Evolutionary conservation across 2,329 filamentous ascomycete genomes (phyloP).

Genomic region (Aspergillus aculeatus): DNA sequence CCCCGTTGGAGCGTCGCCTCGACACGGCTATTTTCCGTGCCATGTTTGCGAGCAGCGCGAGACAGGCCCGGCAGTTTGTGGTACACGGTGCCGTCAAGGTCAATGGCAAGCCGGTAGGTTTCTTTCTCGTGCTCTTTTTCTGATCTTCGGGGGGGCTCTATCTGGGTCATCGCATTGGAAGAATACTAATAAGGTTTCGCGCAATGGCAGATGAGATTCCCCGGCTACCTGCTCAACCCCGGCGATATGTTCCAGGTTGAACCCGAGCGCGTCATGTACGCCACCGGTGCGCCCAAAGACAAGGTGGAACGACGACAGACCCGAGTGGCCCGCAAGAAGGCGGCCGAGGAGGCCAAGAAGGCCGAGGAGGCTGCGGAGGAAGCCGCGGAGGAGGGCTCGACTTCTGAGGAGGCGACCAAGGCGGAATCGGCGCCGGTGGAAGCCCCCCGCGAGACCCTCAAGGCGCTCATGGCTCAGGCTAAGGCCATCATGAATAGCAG

Average conservation of each 20-base stretch:
- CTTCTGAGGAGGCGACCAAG: slow-evolving; percentile 23
- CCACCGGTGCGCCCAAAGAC: slow-evolving; percentile 73
- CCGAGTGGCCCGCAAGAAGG: slow-evolving; percentile 29
- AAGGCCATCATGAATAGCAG: slow-evolving; percentile 59
- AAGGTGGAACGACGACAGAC: slow-evolving; percentile 39
- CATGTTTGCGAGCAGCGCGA: slow-evolving; percentile 87
- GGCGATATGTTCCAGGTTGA: slow-evolving; percentile 98
- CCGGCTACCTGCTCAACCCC: slow-evolving; percentile 90
- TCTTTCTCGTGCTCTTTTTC: background rate
- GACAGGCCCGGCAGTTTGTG: slow-evolving; percentile 92
- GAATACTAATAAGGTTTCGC: slow-evolving; percentile 9
- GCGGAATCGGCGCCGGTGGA: slow-evolving; percentile 31
- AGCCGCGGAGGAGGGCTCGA: slow-evolving; percentile 17
- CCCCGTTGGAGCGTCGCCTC: slow-evolving; percentile 82
- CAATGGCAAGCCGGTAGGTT: slow-evolving; percentile 83
- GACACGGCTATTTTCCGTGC: slow-evolving; percentile 94
- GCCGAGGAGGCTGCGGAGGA: slow-evolving; percentile 28
- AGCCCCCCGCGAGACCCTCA: slow-evolving; percentile 50
- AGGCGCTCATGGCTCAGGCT: slow-evolving; percentile 56
- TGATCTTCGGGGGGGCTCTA: background rate
- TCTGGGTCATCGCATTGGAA: background rate
- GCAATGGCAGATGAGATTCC: slow-evolving; percentile 74
- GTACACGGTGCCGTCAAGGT: slow-evolving; percentile 91
- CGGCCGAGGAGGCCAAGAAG: slow-evolving; percentile 17
- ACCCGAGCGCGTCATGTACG: slow-evolving; percentile 80